Base-by-base conservation (phyloP, 2,329 filamentous ascomycete species). In the Xylaria digitata region DNA sequence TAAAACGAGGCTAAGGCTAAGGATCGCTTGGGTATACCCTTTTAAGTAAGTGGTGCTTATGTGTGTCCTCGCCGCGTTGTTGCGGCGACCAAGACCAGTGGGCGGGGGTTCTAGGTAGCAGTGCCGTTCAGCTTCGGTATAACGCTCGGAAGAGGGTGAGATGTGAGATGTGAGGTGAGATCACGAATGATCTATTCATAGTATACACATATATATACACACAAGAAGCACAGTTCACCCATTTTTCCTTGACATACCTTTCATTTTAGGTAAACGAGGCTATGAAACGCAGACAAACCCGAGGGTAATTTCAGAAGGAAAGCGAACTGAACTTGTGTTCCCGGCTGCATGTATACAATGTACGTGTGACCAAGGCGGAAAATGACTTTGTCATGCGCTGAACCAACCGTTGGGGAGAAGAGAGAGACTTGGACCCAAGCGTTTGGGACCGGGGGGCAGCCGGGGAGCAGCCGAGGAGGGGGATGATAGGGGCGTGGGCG, bases 301-400 rank as follows among this genome's bases (percentile, higher is more conserved):
- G 53, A 43, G 57, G 19, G 43, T 32, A 56, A 46, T 61, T 23
- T 43, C 46, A 56, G n/a, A 53, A 43, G 45, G 43, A 56, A 40
- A 26, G 55, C 43, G 21, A 48, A 53, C 32, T 49, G 21, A 8
- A 43, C 7, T 4, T 45, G 42, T 58, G 54, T 45, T 48, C 42
- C 60, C 34, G n/a, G 55, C 32, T 54, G 48, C 42, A 40, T 43
- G 48, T 40, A 11, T 37, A 34, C 9, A 9, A 9, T 56, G 52
- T 26, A 37, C n/a, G 54, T 52, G 48, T 52, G 30, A 30, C 54
- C 23, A 21, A 23, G 45, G 26, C 32, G 40, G 49, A 30, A 54
- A 50, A 49, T 54, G 48, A 32, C 34, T 54, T 66, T 49, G 50
- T 45, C n/a, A 57, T 67, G 61, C 45, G 40, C 40, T 64, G 65